phyloP scores from a whole-genome alignment of 306 rosid species.

The Vachellia collinsii region DNA sequence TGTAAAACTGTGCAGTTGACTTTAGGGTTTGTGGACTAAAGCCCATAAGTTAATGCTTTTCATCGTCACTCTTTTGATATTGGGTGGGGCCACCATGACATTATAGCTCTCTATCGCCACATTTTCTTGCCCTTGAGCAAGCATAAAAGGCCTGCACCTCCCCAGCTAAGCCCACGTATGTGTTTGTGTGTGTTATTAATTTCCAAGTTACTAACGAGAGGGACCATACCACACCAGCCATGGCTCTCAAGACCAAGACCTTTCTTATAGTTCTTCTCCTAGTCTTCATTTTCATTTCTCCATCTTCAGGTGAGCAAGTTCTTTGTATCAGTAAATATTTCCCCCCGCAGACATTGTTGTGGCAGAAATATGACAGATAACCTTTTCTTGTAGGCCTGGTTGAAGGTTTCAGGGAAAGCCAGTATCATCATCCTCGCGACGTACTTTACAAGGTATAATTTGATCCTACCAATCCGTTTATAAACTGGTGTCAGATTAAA shows the following conservation, averaged over 20 bases:
- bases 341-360: constrained; percentile 7
- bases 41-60: constrained; percentile 49
- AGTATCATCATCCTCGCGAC: constrained; percentile 40
- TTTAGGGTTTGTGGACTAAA: constrained; percentile 48
- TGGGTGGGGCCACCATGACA: constrained; percentile 59
- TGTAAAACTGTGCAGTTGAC: constrained; percentile 61
- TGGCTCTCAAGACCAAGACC: constrained; percentile 55
- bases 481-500: background rate
- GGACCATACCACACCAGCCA: constrained; percentile 31
- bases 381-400: constrained; percentile 44
- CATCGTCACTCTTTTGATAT: constrained; percentile 63
- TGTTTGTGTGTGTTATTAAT: background rate
- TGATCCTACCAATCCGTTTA: background rate
- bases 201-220: background rate
- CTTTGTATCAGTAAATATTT: background rate
- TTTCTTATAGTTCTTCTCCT: constrained; percentile 47
- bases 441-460: constrained; percentile 53
- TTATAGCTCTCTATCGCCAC: constrained; percentile 24
- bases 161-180: constrained; percentile 37
- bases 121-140: constrained; percentile 23
- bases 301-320: constrained; percentile 59
- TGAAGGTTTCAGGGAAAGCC: constrained; percentile 60
- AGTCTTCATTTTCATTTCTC: constrained; percentile 51
- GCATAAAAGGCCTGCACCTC: constrained; percentile 44
- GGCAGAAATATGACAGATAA: background rate